Evolutionary conservation across 1,139 yeast species (phyloP).

Genomic region (Nakaseomyces uthaithaninus): DNA sequence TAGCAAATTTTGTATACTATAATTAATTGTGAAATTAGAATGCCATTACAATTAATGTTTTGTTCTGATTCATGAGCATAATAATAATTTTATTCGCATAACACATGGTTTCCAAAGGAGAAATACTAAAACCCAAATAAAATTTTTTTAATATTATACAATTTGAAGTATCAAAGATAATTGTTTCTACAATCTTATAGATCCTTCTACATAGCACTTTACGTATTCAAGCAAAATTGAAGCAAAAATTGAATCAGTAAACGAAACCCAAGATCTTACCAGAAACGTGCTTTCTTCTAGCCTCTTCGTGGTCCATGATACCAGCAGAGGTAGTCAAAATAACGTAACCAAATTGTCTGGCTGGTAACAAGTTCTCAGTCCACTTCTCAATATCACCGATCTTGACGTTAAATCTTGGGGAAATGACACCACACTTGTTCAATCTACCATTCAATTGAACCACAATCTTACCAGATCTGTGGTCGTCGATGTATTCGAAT

Average conservation of each 20-base stretch:
- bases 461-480: conserved; percentile 97
- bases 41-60: too few species aligned
- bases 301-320: conserved; percentile 99
- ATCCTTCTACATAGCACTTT: conserved; percentile 1
- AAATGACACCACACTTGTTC: conserved; percentile 97
- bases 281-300: conserved; percentile 99
- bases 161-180: conserved; percentile 8
- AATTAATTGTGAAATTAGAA: too few species aligned
- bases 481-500: conserved; percentile 97
- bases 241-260: conserved; percentile 43
- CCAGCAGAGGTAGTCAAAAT: conserved; percentile 98
- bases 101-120: neutral
- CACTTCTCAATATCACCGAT: conserved; percentile 91
- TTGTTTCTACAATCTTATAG: conserved; percentile 2
- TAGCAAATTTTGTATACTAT: too few species aligned
- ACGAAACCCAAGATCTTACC: conserved; percentile 97
- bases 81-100: neutral
- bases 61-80: too few species aligned
- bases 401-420: conserved; percentile 96
- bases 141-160: neutral
- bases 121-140: neutral
- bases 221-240: neutral
- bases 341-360: conserved; percentile 97
- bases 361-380: conserved; percentile 96
- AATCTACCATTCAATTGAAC: conserved; percentile 96